A percentile compares a stretch with the other conserved stretches of the same genome.
Evolutionary conservation across 148 eudicot species (phyloP).

Genomic region (Gaultheria prostrata): DNA sequence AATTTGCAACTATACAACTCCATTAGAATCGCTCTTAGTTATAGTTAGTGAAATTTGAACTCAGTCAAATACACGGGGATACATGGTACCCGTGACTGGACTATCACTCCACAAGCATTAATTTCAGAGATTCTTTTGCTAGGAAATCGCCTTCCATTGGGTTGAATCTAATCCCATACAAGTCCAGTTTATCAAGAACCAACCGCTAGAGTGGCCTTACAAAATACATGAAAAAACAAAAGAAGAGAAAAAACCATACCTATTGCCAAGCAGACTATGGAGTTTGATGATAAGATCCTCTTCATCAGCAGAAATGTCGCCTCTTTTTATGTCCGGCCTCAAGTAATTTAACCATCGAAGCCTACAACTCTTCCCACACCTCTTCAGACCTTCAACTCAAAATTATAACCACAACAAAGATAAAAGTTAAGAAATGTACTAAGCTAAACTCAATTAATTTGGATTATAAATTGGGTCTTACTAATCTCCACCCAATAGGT

Average conservation of each 20-base stretch:
- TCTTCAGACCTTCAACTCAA: slow-evolving; percentile 27
- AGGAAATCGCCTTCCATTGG: too few species aligned
- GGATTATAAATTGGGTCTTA: background rate
- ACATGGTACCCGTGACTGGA: too few species aligned
- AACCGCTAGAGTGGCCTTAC: background rate
- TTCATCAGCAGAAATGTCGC: slow-evolving; percentile 33
- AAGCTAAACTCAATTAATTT: background rate
- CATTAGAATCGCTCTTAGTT: too few species aligned
- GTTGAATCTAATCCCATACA: too few species aligned
- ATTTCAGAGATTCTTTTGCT: too few species aligned
- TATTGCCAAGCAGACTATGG: slow-evolving; percentile 42
- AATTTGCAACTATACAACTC: too few species aligned
- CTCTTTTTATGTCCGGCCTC: slow-evolving; percentile 40
- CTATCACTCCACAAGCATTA: too few species aligned
- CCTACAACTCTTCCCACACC: slow-evolving; percentile 46
- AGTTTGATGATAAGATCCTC: slow-evolving; percentile 44
- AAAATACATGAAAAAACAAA: background rate
- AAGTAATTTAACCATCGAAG: slow-evolving; percentile 40
- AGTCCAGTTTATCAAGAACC: too few species aligned
- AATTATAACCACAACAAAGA: background rate
- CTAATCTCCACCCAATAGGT: too few species aligned
- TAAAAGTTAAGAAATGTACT: background rate
- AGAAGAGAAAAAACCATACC: slow-evolving; percentile 3
- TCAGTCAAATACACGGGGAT: too few species aligned
- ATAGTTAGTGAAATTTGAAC: too few species aligned